Conservation (phyloP, 768 basidiomycete genomes). For the Nidularia sp. region DNA sequence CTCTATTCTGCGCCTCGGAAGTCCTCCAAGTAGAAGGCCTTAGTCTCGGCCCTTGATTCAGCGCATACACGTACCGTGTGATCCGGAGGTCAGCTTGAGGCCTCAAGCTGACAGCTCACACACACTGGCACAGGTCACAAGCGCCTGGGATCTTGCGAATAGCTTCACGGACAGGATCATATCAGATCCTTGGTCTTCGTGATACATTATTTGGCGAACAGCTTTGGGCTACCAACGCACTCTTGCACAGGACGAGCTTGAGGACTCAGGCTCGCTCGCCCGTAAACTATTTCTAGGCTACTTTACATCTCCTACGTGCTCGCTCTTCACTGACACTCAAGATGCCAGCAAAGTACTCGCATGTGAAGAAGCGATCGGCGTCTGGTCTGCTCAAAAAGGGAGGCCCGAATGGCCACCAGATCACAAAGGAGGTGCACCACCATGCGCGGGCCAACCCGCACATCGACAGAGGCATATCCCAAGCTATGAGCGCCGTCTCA, state of each 20-base stretch:
- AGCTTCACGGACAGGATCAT: not conserved
- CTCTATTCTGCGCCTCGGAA: too few species aligned
- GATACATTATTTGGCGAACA: not conserved
- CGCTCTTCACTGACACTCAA: not conserved
- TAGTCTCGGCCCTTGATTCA: not conserved
- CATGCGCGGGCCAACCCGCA: slow-evolving; percentile 34
- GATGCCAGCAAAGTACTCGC: slow-evolving; percentile 74
- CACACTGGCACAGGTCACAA: too few species aligned
- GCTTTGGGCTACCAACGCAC: too few species aligned
- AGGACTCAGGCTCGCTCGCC: too few species aligned
- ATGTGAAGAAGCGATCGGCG: slow-evolving; percentile 62
- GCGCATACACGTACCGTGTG: not conserved
- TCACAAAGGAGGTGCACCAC: slow-evolving; percentile 25
- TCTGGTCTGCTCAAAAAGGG: slow-evolving; percentile 45
- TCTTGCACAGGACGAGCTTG: too few species aligned
- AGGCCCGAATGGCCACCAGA: slow-evolving; percentile 23
- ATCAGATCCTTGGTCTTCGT: not conserved
- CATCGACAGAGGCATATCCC: slow-evolving; percentile 49
- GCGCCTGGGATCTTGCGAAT: not conserved
- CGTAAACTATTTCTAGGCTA: too few species aligned
- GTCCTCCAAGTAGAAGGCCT: not conserved
- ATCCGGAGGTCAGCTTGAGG: not conserved
- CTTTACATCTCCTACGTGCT: not conserved
- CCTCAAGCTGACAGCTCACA: not conserved
- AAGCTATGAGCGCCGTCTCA: slow-evolving; percentile 57